Evolutionary conservation across 805 yeast genomes (phyloP), one percentile per base, ranked within the genome.

Genomic region (Wickerhamomyces bovis): DNA sequence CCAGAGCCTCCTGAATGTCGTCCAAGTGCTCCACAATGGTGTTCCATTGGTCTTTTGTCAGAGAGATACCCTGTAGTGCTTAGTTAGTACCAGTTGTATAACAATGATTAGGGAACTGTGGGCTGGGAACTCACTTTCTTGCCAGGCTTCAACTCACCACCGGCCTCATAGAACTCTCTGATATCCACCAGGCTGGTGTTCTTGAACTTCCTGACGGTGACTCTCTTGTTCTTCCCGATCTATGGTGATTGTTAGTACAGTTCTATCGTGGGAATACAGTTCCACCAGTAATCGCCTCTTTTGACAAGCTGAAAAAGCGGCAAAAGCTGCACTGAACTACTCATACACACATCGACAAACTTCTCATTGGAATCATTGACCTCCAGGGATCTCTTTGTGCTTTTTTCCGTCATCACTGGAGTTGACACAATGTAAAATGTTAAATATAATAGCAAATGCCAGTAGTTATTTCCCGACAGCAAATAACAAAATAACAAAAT

Each of bases 111-210:
- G 7, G 25, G 28, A 11, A 28, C n/a, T 28, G 11, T 28, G n/a
- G n/a, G 8, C n/a, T 16, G 9, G n/a, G 3, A n/a, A 53, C 69
- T 44, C 51, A 68, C 83, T 65, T 90, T 90, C 59, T 80, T 83
- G 1, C 96, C 95, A 0, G 98, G 98, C 49, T 74, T 74, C 68
- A 75, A 71, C 50, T 80, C 83, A 6, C 83, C 83, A 10, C 70
- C 67, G n/a, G 71, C 78, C 44, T 71, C 72, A 63, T 88, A 90
- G 67, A 72, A 89, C 62, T 90, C 97, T 48, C 98, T 76, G 44
- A 90, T 85, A 57, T 90, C 96, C 13, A 92, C 79, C 53, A 89
- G 67, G 30, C 76, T 77, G 46, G 70, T 68, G 44, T 81, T 81
- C 46, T 85, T 81, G 70, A 80, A 90, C 53, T 76, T 77, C 47